Evolutionary conservation across 2,329 filamentous ascomycete species (phyloP).

Genomic region (Trichoderma atrobrunneum): DNA sequence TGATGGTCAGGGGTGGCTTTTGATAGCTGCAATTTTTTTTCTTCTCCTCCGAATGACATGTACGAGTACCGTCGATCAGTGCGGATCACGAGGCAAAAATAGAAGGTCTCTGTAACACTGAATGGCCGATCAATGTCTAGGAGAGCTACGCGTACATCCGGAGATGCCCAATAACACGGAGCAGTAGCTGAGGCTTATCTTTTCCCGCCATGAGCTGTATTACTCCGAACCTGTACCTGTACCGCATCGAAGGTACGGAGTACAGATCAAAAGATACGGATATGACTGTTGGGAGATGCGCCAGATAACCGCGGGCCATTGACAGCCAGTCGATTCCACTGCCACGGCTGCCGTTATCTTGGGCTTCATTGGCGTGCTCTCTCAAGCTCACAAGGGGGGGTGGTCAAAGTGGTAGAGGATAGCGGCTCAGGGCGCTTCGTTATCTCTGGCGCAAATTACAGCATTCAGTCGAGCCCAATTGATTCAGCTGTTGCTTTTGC

Average conservation of each 20-base stretch:
- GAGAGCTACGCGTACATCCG: background rate
- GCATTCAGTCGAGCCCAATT: background rate
- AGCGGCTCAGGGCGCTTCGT: slow-evolving; percentile 11
- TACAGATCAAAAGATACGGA: background rate
- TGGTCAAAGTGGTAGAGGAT: background rate
- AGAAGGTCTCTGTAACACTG: slow-evolving; percentile 14
- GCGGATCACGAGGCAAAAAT: slow-evolving; percentile 10
- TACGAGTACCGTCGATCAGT: slow-evolving; percentile 4
- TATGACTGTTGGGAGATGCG: background rate
- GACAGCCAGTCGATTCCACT: background rate
- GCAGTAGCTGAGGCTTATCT: background rate
- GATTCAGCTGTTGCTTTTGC: background rate
- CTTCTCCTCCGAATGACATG: background rate
- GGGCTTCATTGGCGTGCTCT: slow-evolving; percentile 4
- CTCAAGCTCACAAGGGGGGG: background rate
- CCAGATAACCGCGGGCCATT: background rate
- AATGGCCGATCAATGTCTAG: background rate
- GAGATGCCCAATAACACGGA: background rate
- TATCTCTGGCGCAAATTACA: slow-evolving; percentile 15
- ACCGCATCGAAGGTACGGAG: background rate
- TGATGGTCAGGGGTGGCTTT: slow-evolving; percentile 12
- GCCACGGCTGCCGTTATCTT: slow-evolving; percentile 4
- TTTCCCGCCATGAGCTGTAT: background rate
- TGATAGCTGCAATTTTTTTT: background rate
- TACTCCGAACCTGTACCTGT: background rate